Conservation (phyloP, 2,329 filamentous ascomycete genomes). For the Periglandula ipomoeae region DNA sequence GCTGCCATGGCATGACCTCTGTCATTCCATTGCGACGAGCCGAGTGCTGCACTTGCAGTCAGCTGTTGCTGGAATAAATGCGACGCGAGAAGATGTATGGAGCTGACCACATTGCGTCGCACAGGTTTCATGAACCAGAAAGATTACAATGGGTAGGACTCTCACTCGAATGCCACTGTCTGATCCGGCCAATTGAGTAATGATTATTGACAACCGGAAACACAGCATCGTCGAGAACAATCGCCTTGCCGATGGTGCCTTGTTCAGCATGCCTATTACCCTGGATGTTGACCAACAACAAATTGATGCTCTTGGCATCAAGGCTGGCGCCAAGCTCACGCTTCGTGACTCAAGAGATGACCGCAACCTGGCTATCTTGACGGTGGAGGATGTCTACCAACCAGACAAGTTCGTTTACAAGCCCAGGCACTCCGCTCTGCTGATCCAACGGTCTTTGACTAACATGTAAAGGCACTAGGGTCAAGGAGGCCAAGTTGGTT, state of each 20-base stretch:
- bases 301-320: conserved; percentile 66
- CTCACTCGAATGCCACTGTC: not conserved
- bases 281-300: conserved; percentile 72
- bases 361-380: conserved; percentile 90
- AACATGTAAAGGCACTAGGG: conserved; percentile 36
- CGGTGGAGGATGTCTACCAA: conserved; percentile 88
- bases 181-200: not conserved
- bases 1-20: not conserved
- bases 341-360: conserved; percentile 96
- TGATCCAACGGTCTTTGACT: not conserved
- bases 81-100: not conserved
- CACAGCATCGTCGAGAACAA: conserved; percentile 76
- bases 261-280: conserved; percentile 96
- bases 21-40: not conserved
- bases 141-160: conserved; percentile 82
- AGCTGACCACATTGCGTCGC: conserved; percentile 8
- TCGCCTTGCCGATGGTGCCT: conserved; percentile 77
- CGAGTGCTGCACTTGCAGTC: conserved; percentile 1
- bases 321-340: conserved; percentile 72
- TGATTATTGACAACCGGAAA: not conserved
- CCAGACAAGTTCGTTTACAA: conserved; percentile 73
- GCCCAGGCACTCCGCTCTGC: not conserved
- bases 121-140: conserved; percentile 93
- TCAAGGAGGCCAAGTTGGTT: conserved; percentile 84
- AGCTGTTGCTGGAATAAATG: not conserved